These are phyloP conservation scores for Aspergillus nomiae DNA, from an alignment of 2,329 filamentous ascomycete genomes.

Conservation along the genomic window DNA sequence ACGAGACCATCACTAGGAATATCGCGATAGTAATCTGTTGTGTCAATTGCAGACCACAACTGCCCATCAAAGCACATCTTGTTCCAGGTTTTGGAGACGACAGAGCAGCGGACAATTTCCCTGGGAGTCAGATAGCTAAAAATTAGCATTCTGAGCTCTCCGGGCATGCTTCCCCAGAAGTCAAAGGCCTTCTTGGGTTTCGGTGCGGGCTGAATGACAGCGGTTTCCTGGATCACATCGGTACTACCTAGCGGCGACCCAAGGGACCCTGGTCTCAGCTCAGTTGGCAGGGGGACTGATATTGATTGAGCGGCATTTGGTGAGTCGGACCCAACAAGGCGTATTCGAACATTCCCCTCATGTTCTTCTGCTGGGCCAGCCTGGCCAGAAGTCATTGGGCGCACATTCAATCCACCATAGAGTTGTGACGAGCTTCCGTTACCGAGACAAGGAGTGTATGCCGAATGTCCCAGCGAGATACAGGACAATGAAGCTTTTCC, in stretches of 20 bases:
- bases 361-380: slow-evolving; percentile 51
- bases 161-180: slow-evolving; percentile 80
- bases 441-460: slow-evolving; percentile 56
- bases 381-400: slow-evolving; percentile 54
- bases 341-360: slow-evolving; percentile 58
- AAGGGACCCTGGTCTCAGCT: slow-evolving; percentile 55
- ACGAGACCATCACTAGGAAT: slow-evolving; percentile 83
- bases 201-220: slow-evolving; percentile 21
- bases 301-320: slow-evolving; percentile 41
- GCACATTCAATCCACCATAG: slow-evolving; percentile 58
- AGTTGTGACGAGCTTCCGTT: slow-evolving; percentile 59
- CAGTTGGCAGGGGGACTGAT: slow-evolving; percentile 65
- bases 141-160: slow-evolving; percentile 78
- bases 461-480: slow-evolving; percentile 59
- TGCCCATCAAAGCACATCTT: slow-evolving; percentile 91
- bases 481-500: slow-evolving; percentile 67
- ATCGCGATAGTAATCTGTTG: slow-evolving; percentile 80
- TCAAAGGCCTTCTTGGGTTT: slow-evolving; percentile 53
- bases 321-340: slow-evolving; percentile 55
- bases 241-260: slow-evolving; percentile 31
- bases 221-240: slow-evolving; percentile 21
- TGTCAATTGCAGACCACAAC: slow-evolving; percentile 83
- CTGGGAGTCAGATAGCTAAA: slow-evolving; percentile 75
- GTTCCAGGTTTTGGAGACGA: slow-evolving; percentile 77
- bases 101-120: slow-evolving; percentile 76